Conservation (phyloP, 768 basidiomycete genomes). For the Dioszegia crocea region DNA sequence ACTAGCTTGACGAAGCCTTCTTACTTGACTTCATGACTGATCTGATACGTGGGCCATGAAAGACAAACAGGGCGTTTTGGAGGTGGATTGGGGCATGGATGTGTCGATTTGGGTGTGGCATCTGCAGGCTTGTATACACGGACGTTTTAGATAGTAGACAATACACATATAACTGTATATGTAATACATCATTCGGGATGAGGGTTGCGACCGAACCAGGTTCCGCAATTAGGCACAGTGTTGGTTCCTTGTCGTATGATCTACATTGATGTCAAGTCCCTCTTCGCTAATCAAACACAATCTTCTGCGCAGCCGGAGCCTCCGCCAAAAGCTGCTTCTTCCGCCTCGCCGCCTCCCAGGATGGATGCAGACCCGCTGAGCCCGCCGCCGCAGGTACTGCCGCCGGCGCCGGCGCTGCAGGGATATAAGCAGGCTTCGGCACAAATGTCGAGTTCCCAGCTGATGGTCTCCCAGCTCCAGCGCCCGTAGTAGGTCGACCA, state of each 20-base stretch:
- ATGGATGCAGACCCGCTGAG: constrained; percentile 69
- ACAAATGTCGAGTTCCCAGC: constrained; percentile 8
- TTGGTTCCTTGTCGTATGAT: too few species aligned
- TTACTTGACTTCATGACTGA: neutral
- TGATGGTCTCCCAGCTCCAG: neutral
- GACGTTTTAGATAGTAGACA: too few species aligned
- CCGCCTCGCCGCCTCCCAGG: constrained; percentile 90
- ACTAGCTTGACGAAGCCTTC: neutral
- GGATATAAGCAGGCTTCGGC: constrained; percentile 7
- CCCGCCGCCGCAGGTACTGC: neutral
- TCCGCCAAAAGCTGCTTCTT: constrained; percentile 53
- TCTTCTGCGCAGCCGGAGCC: constrained; percentile 78
- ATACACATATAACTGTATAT: neutral
- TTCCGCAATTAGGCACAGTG: too few species aligned
- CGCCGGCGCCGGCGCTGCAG: neutral
- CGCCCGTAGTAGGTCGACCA: neutral
- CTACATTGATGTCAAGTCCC: too few species aligned
- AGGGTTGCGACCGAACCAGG: too few species aligned
- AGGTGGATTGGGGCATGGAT: too few species aligned
- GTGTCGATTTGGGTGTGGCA: too few species aligned
- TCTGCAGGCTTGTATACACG: too few species aligned
- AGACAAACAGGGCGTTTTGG: neutral
- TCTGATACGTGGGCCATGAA: neutral
- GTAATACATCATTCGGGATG: too few species aligned
- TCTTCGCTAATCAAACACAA: constrained; percentile 54